Percentiles rank a stretch among this genome's conserved stretches.
Conservation (phyloP, 495 filamentous ascomycete genomes). For the Penicillium cosmopolitanum region DNA sequence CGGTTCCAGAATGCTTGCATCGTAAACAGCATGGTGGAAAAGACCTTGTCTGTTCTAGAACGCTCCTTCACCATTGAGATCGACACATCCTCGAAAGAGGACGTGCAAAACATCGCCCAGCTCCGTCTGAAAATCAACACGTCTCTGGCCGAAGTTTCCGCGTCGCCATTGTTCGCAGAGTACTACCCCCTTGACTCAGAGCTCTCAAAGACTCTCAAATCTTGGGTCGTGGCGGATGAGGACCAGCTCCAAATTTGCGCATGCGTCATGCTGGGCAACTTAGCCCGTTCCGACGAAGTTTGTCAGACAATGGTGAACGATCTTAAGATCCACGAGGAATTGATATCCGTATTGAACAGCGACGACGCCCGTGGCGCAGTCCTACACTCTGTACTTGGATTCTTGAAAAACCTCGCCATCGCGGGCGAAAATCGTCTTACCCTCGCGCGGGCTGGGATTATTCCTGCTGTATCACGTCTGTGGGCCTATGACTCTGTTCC, state of each 20-base stretch:
- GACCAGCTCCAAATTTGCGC: conserved; percentile 70
- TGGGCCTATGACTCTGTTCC: conserved; percentile 64
- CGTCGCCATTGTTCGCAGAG: conserved; percentile 56
- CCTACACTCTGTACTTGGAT: conserved; percentile 69
- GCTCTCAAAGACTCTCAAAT: conserved; percentile 55
- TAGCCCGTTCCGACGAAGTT: conserved; percentile 70
- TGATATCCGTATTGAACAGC: conserved; percentile 57
- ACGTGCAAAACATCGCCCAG: conserved; percentile 54
- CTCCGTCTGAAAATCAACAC: conserved; percentile 59
- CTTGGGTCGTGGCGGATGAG: conserved; percentile 54
- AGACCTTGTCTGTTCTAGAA: conserved; percentile 35
- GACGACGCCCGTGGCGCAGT: conserved; percentile 52
- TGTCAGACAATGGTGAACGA: conserved; percentile 60
- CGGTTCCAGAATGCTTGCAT: conserved; percentile 47
- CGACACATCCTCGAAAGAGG: conserved; percentile 44
- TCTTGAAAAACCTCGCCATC: conserved; percentile 80
- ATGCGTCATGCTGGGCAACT: conserved; percentile 76
- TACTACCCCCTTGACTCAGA: conserved; percentile 51
- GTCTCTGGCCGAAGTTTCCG: conserved; percentile 66
- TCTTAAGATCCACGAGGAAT: conserved; percentile 54
- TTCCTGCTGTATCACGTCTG: conserved; percentile 58
- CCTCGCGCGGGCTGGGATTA: conserved; percentile 58
- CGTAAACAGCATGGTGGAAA: conserved; percentile 36
- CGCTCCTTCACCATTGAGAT: conserved; percentile 35
- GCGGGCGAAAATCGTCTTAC: conserved; percentile 61